Base-by-base conservation (phyloP, 2,329 filamentous ascomycete species). In the Venturia aucupariae region DNA sequence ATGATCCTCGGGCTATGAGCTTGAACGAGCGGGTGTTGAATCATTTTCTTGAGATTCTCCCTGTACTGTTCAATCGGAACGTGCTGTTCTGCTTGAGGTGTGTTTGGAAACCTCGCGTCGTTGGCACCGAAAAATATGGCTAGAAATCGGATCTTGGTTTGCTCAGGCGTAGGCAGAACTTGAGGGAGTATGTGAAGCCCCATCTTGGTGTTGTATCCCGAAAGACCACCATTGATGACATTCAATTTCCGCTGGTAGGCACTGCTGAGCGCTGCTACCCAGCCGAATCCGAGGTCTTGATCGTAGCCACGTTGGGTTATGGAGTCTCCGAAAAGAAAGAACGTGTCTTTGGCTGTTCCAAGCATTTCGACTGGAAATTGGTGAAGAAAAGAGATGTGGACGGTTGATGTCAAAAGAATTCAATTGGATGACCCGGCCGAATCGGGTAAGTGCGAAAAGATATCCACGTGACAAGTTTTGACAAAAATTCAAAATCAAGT, bases 91-190 rank as follows among this genome's bases (percentile, higher is more conserved):
- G 60, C 24, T n/a, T 42, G 44, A 4, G 38, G 32, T 5, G 82
- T 79, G 44, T 83, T 77, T 3, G 85, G 82, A 3, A 95, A 74
- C 63, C 86, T 86, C 4, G 93, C 88, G 75, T 97, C 94, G 73
- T 99, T 97, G 69, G 94, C 90, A 24, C 94, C 94, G 66, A 97
- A 86, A 68, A 96, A 87, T 65, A 96, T 77, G 48, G 89, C 88
- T 68, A 93, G 75, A 70, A 90, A 87, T 64, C 86, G 83, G 64
- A 93, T 81, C 70, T 81, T 82, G 35, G 82, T 83, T 32, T 80
- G 75, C 1, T 82, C 79, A 0, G 86, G 84, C n/a, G 84, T 77
- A 2, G 90, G 87, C 68, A 97, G 85, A 68, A 94, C 83, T 51
- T 85, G 77, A 0, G 87, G 82, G 5, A 97, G 78, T 51, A 89